These are phyloP conservation scores for Aspergillus pseudoglaucus DNA, from an alignment of 2,329 filamentous ascomycete species.

Conservation along the genomic window DNA sequence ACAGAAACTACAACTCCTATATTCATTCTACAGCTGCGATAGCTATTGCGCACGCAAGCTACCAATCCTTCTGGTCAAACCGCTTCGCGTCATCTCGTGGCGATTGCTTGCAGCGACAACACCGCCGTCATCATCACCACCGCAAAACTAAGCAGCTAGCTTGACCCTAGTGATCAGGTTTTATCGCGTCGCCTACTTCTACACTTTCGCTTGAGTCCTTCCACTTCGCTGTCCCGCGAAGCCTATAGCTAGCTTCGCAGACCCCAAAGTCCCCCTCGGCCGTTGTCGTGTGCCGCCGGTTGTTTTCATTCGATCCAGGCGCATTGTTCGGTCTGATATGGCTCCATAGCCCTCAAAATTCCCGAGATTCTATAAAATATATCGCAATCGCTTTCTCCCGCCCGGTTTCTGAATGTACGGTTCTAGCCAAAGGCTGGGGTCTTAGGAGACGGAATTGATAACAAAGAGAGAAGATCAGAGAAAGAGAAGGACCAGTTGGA, in stretches of 20 bases:
- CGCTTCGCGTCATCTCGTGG: conserved; percentile 4
- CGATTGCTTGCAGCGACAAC: background rate
- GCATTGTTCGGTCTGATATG: background rate
- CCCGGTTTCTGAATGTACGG: background rate
- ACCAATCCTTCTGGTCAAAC: background rate
- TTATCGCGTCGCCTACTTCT: background rate
- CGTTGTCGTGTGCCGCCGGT: background rate
- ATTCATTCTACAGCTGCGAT: no score
- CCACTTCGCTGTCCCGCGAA: background rate
- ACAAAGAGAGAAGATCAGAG: background rate
- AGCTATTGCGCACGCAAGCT: background rate
- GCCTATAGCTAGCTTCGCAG: background rate
- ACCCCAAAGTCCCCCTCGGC: background rate
- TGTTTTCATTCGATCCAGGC: background rate
- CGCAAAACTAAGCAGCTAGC: background rate
- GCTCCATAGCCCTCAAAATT: background rate
- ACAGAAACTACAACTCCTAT: no score
- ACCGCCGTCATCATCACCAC: background rate
- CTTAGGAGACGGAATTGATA: background rate
- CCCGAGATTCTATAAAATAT: background rate
- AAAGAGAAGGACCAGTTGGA: conserved; percentile 10
- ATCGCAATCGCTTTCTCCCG: background rate
- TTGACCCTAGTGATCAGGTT: no score
- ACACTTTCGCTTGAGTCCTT: background rate
- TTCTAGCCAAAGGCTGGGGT: background rate